These are phyloP conservation scores for Suhomyces emberorum DNA, from an alignment of 805 yeast species.

Conservation along the genomic window DNA sequence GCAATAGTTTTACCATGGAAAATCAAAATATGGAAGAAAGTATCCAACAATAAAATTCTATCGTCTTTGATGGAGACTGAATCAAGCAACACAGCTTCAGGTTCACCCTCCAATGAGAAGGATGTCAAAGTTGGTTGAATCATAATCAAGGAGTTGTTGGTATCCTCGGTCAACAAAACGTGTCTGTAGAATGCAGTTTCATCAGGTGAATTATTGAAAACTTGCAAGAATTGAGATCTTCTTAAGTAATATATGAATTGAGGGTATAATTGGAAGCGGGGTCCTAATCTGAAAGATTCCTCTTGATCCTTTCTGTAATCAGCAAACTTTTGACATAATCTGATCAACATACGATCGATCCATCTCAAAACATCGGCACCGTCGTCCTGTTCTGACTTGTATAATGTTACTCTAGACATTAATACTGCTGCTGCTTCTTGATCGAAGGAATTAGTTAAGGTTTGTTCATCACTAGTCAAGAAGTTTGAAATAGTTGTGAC, in stretches of 20 bases:
- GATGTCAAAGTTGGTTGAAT: constrained; percentile 95
- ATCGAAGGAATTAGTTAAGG: constrained; percentile 72
- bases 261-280: constrained; percentile 83
- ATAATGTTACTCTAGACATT: constrained; percentile 87
- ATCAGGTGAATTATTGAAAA: constrained; percentile 97
- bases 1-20: constrained; percentile 95
- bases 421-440: constrained; percentile 98
- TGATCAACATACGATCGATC: constrained; percentile 89
- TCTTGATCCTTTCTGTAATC: constrained; percentile 88
- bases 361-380: constrained; percentile 91
- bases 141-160: constrained; percentile 90
- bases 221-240: constrained; percentile 93
- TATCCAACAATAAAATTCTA: constrained; percentile 82
- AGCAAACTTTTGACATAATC: constrained; percentile 88
- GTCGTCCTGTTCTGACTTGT: constrained; percentile 74
- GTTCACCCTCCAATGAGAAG: constrained; percentile 72
- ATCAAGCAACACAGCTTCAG: constrained; percentile 89
- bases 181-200: constrained; percentile 98
- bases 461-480: constrained; percentile 48
- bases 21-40: constrained; percentile 93
- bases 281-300: constrained; percentile 75
- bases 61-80: constrained; percentile 90
- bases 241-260: constrained; percentile 95
- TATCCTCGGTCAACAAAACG: constrained; percentile 85
- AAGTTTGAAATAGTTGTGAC: constrained; percentile 78